Evolutionary conservation across 257 asterid species (phyloP), one percentile per base, ranked within the genome.

Genomic region (Solanum tacnaense): DNA sequence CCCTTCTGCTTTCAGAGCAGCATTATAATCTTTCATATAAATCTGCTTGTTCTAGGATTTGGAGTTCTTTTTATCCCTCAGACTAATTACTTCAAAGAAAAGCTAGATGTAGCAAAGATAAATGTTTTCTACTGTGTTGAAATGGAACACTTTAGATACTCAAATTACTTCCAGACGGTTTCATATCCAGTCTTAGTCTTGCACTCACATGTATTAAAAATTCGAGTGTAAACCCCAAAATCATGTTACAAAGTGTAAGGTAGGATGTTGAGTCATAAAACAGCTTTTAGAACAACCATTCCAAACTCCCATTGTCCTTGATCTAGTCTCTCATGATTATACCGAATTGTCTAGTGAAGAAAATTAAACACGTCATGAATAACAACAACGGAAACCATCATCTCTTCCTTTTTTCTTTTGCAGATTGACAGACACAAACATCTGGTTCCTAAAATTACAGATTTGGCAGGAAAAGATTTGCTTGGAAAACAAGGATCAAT

Each of bases 371-470:
- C 35, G 35, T 34, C 35, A 6, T 34, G 35, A 34, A 34, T 34
- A 36, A 25, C 15, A 7, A 5, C 38, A 79, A 79, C 21, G 7
- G 27, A 15, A 25, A 15, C 6, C 67, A 79, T 44, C 67, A 79
- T 8, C 67, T 18, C 34, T 46, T n/a, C 49, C 2, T 74, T 16
- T 87, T 31, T 60, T 23, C 39, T 71, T 31, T 32, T 89, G 93
- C 98, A 97, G 99, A 97, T 97, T 52, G 99, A 97, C 56, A 92
- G 99, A 94, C 93, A 94, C 91, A 95, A 93, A 90, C 98, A 91
- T 20, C 93, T 94, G 95, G 99, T 98, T 87, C 95, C 98, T 3
- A 96, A 96, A 89, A 96, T 89, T 91, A 94, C 99, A 2, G 99
- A 97, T 91, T 92, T 97, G 88, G 98, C 99, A 85, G 99, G 99